Evolutionary conservation across 192 early-diverging fungal genomes (phyloP).

Genomic region (Bifiguratus adelaidae): DNA sequence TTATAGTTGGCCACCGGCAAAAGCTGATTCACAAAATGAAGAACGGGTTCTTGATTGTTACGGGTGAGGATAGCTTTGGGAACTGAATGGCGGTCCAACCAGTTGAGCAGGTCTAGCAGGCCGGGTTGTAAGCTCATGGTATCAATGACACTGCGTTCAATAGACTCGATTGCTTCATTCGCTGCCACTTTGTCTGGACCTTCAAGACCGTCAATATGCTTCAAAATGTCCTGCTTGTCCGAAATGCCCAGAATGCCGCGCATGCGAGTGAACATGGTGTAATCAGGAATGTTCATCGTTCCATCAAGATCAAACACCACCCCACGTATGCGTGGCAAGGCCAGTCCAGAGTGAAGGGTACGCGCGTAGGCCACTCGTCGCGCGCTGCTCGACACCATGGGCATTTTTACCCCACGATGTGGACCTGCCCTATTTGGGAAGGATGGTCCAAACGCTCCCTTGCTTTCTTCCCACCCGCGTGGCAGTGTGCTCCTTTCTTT

Average conservation of each 20-base stretch:
- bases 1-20: slow-evolving; percentile 10
- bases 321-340: background rate
- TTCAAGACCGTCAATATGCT: background rate
- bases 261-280: background rate
- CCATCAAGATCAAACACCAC: background rate
- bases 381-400: too few relatives aligned
- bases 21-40: slow-evolving; percentile 29
- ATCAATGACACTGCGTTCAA: background rate
- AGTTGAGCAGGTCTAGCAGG: background rate
- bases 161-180: background rate
- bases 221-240: background rate
- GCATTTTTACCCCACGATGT: too few relatives aligned
- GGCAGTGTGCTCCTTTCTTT: too few relatives aligned
- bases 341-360: too few relatives aligned
- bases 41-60: slow-evolving; percentile 25
- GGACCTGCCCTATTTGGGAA: too few relatives aligned
- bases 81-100: background rate
- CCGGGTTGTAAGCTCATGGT: slow-evolving; percentile 4
- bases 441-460: too few relatives aligned
- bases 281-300: background rate
- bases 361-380: too few relatives aligned
- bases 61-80: slow-evolving; percentile 33
- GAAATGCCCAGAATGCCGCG: background rate
- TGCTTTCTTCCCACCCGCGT: too few relatives aligned
- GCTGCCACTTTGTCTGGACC: background rate